Conservation (phyloP, 1,139 yeast species). For the Geotrichum aggregatum region DNA sequence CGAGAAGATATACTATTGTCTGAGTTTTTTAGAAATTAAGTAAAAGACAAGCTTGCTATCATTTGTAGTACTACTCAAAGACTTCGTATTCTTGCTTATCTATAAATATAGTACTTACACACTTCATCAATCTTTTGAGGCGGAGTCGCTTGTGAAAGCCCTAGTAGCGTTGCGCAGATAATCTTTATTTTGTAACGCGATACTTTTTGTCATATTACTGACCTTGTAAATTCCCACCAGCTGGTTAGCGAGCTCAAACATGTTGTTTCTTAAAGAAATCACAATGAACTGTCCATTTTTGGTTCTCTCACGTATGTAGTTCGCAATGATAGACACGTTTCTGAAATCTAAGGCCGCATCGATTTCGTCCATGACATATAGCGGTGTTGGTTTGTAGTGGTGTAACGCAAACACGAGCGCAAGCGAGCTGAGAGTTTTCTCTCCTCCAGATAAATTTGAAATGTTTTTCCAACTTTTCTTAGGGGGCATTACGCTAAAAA, state of each 20-base stretch:
- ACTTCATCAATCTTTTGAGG: background rate
- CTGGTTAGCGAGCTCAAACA: conserved; percentile 94
- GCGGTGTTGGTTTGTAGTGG: conserved; percentile 93
- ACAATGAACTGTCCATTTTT: conserved; percentile 96
- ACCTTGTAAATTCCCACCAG: conserved; percentile 94
- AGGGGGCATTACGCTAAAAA: conserved; percentile 98
- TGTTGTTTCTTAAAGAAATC: conserved; percentile 89
- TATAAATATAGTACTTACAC: too few relatives aligned
- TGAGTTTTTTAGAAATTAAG: too few relatives aligned
- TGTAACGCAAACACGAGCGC: conserved; percentile 96
- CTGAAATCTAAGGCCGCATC: conserved; percentile 98
- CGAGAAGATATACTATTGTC: too few relatives aligned
- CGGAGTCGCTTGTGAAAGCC: background rate
- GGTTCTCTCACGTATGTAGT: conserved; percentile 91
- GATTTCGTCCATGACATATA: conserved; percentile 98
- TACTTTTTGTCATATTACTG: conserved; percentile 82
- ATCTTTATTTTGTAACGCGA: conserved; percentile 67
- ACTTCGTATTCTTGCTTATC: too few relatives aligned
- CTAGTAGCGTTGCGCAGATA: conserved; percentile 2
- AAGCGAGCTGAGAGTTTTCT: conserved; percentile 88
- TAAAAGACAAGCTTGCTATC: too few relatives aligned
- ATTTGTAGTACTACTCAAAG: too few relatives aligned
- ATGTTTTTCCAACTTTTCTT: conserved; percentile 96
- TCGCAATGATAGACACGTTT: conserved; percentile 95
- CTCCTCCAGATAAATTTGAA: conserved; percentile 94